Base-by-base conservation (phyloP, 371 early-diverging fungal genomes). In the Mortierella sp. region DNA sequence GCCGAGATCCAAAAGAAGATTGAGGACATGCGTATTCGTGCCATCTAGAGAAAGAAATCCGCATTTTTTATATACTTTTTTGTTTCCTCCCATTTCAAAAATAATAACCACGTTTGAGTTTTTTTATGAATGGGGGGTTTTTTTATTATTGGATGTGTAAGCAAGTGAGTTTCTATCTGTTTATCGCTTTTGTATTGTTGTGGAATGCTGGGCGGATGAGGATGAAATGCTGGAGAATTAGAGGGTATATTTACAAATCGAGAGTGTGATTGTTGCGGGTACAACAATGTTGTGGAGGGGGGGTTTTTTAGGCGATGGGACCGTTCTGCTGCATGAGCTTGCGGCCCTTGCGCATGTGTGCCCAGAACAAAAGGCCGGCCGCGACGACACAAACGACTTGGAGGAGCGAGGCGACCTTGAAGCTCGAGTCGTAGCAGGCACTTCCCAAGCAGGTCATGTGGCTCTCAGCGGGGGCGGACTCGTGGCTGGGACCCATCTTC, bases 1-100 rank as follows among this genome's bases (percentile, higher is more conserved):
- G 86, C 88, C 26, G 99, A 99, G 79, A 92, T 99, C 47, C 87
- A 91, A 64, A 97, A 97, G 89, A 97, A 97, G 87, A 89, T 99
- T 73, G 98, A 99, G 73, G 96, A 96, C 79, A 92, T 96, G 88
- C 82, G 82, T 43, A 81, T 81, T 34, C 82, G 82, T 16, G 82
- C 82, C 55, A 77, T 81, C 44, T 81, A 81, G 31, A 70, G 2
- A 14, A 26, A 29, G 19, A 55, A 50, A 41, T 31, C 34, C 22
- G 37, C 58, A 34, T 31, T 14, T 22, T 29, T 14, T 58, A 37
- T 58, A 58, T 9, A n/a, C 11, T 34, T 58, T 11, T 34, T 31
- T 19, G 0, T 58, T 14, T 29, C 55, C 26, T 26, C 26, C 26
- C 31, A 1, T 7, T 14, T 6, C 22, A 50, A 50, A 47, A 58